phyloP scores from a whole-genome alignment of 2,329 filamentous ascomycete species.

The Colletotrichum sp. region DNA sequence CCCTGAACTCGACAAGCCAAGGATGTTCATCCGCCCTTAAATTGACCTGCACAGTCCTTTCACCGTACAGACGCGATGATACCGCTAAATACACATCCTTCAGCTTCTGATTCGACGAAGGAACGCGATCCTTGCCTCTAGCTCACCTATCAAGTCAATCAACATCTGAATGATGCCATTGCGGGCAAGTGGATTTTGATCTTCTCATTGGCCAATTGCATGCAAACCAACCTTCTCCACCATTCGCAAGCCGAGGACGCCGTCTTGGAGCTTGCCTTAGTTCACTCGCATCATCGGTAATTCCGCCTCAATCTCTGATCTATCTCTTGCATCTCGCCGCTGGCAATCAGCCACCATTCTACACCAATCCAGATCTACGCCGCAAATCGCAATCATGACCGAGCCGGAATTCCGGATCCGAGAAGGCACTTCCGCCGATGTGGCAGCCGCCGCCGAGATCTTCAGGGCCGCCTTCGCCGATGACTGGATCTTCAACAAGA shows the following conservation, averaged over 20 bases:
- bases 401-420: constrained; percentile 30
- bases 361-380: neutral
- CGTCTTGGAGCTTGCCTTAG: neutral
- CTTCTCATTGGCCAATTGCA: neutral
- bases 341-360: neutral
- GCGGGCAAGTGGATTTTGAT: neutral
- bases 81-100: neutral
- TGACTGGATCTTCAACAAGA: constrained; percentile 32
- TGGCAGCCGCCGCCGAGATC: constrained; percentile 26
- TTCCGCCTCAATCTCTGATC: neutral
- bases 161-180: neutral
- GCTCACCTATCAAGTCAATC: neutral
- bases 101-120: neutral
- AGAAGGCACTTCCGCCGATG: constrained; percentile 34
- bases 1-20: neutral
- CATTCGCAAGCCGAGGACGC: neutral
- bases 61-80: neutral
- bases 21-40: neutral
- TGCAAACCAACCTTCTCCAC: neutral
- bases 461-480: constrained; percentile 33
- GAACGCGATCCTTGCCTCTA: neutral
- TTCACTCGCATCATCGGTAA: neutral
- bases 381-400: neutral
- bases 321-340: neutral
- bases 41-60: neutral